phyloP scores from a whole-genome alignment of 148 eudicot genomes.

The Simmondsia chinensis region DNA sequence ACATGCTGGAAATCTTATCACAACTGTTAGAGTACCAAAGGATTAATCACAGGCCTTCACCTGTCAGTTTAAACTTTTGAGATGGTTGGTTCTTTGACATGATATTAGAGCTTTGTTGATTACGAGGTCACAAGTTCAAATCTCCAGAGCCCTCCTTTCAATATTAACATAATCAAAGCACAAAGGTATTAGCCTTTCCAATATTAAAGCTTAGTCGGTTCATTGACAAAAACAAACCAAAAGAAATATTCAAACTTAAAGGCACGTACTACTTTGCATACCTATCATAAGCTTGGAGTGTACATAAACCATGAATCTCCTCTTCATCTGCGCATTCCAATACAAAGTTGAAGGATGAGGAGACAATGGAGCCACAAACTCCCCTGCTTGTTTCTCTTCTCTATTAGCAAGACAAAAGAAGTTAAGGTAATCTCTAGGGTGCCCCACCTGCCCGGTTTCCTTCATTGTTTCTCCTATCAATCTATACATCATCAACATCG shows the following conservation, averaged over 20 bases:
- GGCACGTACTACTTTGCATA: constrained; percentile 11
- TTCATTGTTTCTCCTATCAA: constrained; percentile 59
- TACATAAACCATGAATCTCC: constrained; percentile 93
- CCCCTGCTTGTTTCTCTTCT: constrained; percentile 50
- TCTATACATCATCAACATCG: constrained; percentile 82
- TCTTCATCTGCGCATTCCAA: constrained; percentile 60
- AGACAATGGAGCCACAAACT: constrained; percentile 56
- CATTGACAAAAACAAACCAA: too few species aligned
- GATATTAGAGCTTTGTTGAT: too few species aligned
- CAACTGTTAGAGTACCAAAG: too few species aligned
- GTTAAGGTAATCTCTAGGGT: constrained; percentile 81
- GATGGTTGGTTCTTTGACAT: too few species aligned
- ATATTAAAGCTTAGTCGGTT: too few species aligned
- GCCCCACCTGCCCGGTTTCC: constrained; percentile 43
- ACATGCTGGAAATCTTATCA: too few species aligned
- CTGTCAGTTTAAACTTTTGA: too few species aligned
- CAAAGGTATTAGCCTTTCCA: too few species aligned
- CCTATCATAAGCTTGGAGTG: constrained; percentile 98
- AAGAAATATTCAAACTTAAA: not conserved
- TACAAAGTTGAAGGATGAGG: constrained; percentile 68
- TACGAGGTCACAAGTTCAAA: too few species aligned
- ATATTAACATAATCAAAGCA: too few species aligned
- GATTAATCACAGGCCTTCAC: too few species aligned
- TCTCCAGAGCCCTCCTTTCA: too few species aligned
- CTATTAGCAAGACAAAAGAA: constrained; percentile 93